Evolutionary conservation across 2,329 filamentous ascomycete genomes (phyloP).

Genomic region (Sclerotinia glacialis): DNA sequence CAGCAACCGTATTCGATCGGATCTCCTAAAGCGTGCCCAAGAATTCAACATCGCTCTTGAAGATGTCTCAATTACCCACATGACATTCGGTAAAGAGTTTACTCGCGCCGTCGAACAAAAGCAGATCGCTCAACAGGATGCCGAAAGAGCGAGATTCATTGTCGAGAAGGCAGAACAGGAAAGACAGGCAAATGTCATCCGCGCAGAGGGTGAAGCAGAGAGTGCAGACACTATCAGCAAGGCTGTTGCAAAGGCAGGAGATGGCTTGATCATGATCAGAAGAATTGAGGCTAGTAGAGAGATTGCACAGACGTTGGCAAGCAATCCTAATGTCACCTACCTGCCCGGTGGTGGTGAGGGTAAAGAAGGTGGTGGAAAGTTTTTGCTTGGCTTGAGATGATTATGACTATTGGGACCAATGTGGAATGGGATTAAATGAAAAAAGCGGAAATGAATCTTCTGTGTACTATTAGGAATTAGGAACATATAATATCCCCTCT

Average conservation of each 20-base stretch:
- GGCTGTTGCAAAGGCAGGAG: constrained; percentile 88
- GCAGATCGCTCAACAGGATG: constrained; percentile 99
- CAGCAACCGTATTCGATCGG: constrained; percentile 86
- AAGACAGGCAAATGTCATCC: constrained; percentile 96
- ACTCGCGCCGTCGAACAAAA: constrained; percentile 99
- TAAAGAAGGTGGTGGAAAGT: constrained; percentile 51
- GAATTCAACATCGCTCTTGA: constrained; percentile 99
- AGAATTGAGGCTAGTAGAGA: constrained; percentile 96
- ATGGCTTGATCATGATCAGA: constrained; percentile 92
- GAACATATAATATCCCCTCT: constrained; percentile 23
- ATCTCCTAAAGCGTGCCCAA: constrained; percentile 85
- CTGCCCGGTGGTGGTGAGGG: constrained; percentile 74
- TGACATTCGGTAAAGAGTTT: constrained; percentile 99
- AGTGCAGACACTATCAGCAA: constrained; percentile 92
- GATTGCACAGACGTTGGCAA: constrained; percentile 84
- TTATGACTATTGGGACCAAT: constrained; percentile 19
- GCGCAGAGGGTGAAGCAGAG: constrained; percentile 96
- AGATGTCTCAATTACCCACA: constrained; percentile 98
- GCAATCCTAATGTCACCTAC: constrained; percentile 95
- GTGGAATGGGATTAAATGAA: constrained; percentile 10
- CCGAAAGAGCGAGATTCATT: constrained; percentile 94
- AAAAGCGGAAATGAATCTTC: constrained; percentile 13
- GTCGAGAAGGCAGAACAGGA: constrained; percentile 99
- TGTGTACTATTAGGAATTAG: constrained; percentile 22
- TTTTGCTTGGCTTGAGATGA: constrained; percentile 63